Conservation (phyloP, 306 rosid genomes). For the Rosa persica region DNA sequence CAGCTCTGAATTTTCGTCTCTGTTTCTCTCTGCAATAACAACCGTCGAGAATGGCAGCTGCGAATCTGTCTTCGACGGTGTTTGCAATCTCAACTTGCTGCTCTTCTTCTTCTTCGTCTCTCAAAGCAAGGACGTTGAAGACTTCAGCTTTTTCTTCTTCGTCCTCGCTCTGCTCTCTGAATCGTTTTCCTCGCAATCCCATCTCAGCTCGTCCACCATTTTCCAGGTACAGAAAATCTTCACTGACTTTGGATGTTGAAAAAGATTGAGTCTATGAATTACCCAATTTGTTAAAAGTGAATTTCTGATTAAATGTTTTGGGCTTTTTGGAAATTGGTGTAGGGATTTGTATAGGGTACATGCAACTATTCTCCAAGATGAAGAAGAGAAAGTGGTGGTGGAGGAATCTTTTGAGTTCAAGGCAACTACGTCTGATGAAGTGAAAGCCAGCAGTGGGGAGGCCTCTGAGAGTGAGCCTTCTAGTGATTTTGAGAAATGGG, state of each 20-base stretch:
- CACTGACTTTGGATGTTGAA: background rate
- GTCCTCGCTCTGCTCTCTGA: slow-evolving; percentile 7
- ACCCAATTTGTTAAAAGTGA: background rate
- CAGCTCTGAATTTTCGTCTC: background rate
- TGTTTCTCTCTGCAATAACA: background rate
- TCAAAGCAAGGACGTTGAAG: slow-evolving; percentile 18
- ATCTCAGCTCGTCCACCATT: slow-evolving; percentile 28
- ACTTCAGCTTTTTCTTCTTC: slow-evolving; percentile 20
- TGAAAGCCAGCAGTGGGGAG: slow-evolving; percentile 18
- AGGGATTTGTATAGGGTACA: slow-evolving; percentile 43
- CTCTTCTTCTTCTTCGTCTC: slow-evolving; percentile 18
- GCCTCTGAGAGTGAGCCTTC: slow-evolving; percentile 39
- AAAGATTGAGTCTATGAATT: background rate
- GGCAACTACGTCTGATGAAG: slow-evolving; percentile 37
- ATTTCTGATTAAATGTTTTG: slow-evolving; percentile 1
- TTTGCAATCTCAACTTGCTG: slow-evolving; percentile 32
- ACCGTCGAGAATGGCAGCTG: slow-evolving; percentile 33
- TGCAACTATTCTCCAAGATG: slow-evolving; percentile 65
- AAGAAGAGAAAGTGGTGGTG: slow-evolving; percentile 56
- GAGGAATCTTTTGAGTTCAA: slow-evolving; percentile 58
- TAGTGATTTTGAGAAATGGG: slow-evolving; percentile 46
- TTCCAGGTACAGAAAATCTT: slow-evolving; percentile 40
- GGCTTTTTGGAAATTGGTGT: slow-evolving; percentile 1
- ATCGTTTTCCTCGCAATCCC: slow-evolving; percentile 20
- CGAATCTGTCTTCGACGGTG: slow-evolving; percentile 31